Conservation (phyloP, 805 yeast species). For the Wickerhamiella azymoides region DNA sequence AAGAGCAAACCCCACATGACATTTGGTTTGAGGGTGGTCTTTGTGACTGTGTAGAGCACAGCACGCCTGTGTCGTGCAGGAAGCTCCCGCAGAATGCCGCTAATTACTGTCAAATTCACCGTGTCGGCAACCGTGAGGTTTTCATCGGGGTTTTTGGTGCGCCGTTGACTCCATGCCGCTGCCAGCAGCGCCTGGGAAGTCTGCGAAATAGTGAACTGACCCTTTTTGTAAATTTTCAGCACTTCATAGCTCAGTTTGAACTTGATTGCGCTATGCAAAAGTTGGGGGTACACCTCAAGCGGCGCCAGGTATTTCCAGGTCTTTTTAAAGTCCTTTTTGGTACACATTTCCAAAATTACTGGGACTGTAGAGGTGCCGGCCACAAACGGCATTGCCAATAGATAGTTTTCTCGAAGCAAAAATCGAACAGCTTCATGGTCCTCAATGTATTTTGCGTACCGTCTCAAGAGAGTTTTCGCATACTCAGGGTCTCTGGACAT, state of each 20-base stretch:
- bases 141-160: slow-evolving; percentile 5
- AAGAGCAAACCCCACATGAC: slow-evolving; percentile 21
- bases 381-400: neutral
- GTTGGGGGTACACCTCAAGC: neutral
- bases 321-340: neutral
- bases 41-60: slow-evolving; percentile 5
- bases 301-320: neutral
- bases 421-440: neutral
- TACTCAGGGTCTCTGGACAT: neutral
- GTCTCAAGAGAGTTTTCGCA: slow-evolving; percentile 5
- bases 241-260: slow-evolving; percentile 13
- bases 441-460: slow-evolving; percentile 4
- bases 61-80: neutral
- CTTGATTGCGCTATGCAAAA: slow-evolving; percentile 11
- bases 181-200: slow-evolving; percentile 19
- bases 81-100: neutral
- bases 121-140: slow-evolving; percentile 8
- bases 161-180: slow-evolving; percentile 18
- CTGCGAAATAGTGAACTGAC: neutral
- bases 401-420: neutral
- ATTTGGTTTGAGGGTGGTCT: slow-evolving; percentile 7
- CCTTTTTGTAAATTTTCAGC: neutral
- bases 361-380: neutral
- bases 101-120: slow-evolving; percentile 11
- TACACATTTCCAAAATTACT: neutral